A percentile compares a stretch with the other conserved stretches of the same genome.
Conservation (phyloP, 139 green algal species). For the Chlorella sp. region DNA sequence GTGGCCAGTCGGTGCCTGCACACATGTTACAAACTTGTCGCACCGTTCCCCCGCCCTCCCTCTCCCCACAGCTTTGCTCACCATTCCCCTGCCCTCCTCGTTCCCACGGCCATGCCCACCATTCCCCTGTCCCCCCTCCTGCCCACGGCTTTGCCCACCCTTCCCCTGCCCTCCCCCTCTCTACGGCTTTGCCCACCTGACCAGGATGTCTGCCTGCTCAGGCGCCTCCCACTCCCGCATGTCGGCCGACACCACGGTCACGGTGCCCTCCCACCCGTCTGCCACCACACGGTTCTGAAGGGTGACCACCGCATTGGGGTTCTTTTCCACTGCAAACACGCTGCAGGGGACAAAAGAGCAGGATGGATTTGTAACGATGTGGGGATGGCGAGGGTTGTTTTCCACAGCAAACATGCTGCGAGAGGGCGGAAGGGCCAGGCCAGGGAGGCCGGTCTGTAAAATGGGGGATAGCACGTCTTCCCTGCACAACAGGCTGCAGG, state of each 20-base stretch:
- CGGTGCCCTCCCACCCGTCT: slow-evolving; percentile 58
- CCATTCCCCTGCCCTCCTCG: too few species aligned
- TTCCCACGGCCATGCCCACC: background rate
- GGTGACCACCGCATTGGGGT: slow-evolving; percentile 95
- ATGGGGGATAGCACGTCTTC: background rate
- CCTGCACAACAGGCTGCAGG: background rate
- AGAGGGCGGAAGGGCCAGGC: background rate
- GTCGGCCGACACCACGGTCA: slow-evolving; percentile 83
- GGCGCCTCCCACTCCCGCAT: slow-evolving; percentile 87
- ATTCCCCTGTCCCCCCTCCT: background rate
- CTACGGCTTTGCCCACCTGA: slow-evolving; percentile 37
- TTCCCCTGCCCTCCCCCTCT: background rate
- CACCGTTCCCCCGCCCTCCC: background rate
- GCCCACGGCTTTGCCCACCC: too few species aligned
- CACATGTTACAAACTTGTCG: too few species aligned
- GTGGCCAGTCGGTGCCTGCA: background rate
- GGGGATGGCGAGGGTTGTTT: background rate
- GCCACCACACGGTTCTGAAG: slow-evolving; percentile 78
- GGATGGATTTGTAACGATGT: background rate
- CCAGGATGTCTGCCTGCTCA: slow-evolving; percentile 91
- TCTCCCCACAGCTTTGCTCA: background rate
- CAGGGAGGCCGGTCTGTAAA: background rate
- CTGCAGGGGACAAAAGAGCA: background rate
- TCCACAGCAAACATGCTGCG: background rate
- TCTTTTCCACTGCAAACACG: slow-evolving; percentile 99